These are phyloP conservation scores for Ophiosphaerella narmari DNA, from an alignment of 2,329 filamentous ascomycete species.

Conservation along the genomic window DNA sequence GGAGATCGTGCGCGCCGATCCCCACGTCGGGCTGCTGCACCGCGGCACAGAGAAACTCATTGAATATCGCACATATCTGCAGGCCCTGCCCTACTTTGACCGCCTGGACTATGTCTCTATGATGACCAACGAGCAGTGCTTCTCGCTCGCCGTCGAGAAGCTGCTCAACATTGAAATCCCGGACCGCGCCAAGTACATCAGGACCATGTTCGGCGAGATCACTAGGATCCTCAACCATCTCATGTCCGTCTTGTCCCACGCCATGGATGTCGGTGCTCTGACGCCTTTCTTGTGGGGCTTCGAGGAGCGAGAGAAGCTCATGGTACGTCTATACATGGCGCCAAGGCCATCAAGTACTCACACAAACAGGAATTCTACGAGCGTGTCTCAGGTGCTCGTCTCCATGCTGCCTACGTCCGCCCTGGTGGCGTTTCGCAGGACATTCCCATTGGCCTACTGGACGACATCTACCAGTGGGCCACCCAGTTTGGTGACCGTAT, in stretches of 20 bases:
- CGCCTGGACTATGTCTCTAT: constrained; percentile 98
- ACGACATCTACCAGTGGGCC: constrained; percentile 99
- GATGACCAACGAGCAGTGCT: constrained; percentile 99
- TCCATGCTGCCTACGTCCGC: constrained; percentile 95
- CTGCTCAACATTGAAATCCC: constrained; percentile 96
- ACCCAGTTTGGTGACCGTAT: constrained; percentile 98
- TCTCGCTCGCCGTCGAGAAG: constrained; percentile 94
- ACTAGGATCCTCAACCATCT: constrained; percentile 94
- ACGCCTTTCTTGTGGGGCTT: constrained; percentile 99
- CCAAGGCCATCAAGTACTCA: constrained; percentile 9
- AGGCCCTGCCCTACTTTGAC: constrained; percentile 98
- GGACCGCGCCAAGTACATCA: constrained; percentile 93
- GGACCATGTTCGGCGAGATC: constrained; percentile 93
- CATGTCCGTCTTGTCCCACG: constrained; percentile 96
- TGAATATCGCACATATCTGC: constrained; percentile 99
- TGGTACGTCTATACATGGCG: constrained; percentile 64
- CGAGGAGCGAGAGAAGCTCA: constrained; percentile 99
- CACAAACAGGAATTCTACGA: constrained; percentile 91
- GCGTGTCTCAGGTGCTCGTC: constrained; percentile 94
- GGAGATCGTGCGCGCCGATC: constrained; percentile 94
- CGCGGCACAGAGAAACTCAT: constrained; percentile 99
- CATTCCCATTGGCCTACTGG: constrained; percentile 87
- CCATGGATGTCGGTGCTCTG: constrained; percentile 97
- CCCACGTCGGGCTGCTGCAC: constrained; percentile 94
- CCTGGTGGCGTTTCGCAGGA: constrained; percentile 97